Conservation (phyloP, 352 stramenopile genomes). For the Phytopythium helicoides region DNA sequence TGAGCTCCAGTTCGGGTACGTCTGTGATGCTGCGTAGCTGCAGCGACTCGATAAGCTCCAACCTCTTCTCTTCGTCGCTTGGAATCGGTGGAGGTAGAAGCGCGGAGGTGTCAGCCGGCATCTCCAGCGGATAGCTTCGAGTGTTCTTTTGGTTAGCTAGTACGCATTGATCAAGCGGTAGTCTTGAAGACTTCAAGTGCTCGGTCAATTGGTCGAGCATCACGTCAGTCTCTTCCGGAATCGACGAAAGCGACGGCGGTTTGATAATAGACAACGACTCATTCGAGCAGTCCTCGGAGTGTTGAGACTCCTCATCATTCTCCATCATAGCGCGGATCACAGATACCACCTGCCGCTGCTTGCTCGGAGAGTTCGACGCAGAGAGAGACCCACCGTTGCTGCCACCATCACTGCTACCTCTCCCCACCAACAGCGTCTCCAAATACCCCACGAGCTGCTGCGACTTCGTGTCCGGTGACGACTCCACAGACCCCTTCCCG, state of each 20-base stretch:
- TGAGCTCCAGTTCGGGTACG: conserved; percentile 7
- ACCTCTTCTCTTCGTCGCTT: conserved; percentile 16
- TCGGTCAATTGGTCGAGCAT: background rate
- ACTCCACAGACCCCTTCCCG: too few relatives aligned
- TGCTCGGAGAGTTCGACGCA: background rate
- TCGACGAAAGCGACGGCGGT: background rate
- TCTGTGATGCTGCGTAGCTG: conserved; percentile 15
- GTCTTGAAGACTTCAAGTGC: background rate
- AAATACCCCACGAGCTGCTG: conserved; percentile 2
- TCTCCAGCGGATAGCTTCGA: conserved; percentile 2
- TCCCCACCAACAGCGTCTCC: background rate
- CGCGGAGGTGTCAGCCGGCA: background rate
- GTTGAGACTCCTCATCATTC: background rate
- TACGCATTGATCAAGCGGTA: conserved; percentile 6
- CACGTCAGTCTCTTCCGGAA: background rate
- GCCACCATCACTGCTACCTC: background rate
- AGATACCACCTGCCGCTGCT: background rate
- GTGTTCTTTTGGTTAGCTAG: conserved; percentile 3
- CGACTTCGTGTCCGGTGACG: too few relatives aligned
- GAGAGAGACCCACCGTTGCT: background rate
- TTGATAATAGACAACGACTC: background rate
- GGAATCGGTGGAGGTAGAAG: conserved; percentile 11
- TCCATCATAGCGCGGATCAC: conserved; percentile 2
- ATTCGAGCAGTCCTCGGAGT: background rate
- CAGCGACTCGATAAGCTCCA: conserved; percentile 17